These are phyloP conservation scores for Penicillium decumbens DNA, from an alignment of 2,329 filamentous ascomycete genomes.

Conservation along the genomic window DNA sequence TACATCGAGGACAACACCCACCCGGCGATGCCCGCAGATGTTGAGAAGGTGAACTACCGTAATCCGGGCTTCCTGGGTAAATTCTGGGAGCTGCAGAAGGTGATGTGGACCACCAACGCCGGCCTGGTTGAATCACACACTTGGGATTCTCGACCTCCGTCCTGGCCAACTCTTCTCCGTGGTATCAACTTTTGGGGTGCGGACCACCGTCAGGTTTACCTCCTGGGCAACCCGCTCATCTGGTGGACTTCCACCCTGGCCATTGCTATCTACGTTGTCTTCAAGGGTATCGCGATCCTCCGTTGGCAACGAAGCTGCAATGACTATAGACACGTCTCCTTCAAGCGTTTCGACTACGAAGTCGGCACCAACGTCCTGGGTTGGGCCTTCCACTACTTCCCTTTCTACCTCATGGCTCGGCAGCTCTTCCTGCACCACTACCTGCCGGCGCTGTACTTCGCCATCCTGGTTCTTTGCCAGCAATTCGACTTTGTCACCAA, in stretches of 20 bases:
- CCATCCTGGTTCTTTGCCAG: conserved; percentile 82
- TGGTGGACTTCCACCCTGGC: conserved; percentile 87
- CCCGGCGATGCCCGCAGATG: conserved; percentile 65
- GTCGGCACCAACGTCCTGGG: conserved; percentile 83
- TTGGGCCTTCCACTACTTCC: conserved; percentile 98
- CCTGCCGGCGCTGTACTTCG: conserved; percentile 94
- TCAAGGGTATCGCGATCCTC: conserved; percentile 83
- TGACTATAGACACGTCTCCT: conserved; percentile 75
- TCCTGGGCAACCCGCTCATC: conserved; percentile 88
- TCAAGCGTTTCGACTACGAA: conserved; percentile 98
- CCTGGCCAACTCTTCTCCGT: conserved; percentile 85
- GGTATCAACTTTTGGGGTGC: conserved; percentile 99
- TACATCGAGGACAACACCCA: conserved; percentile 91
- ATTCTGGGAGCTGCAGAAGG: conserved; percentile 93
- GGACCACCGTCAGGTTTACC: conserved; percentile 89
- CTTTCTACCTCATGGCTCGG: conserved; percentile 96
- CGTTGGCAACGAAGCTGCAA: conserved; percentile 91
- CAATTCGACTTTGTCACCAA: conserved; percentile 79
- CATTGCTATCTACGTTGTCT: conserved; percentile 68
- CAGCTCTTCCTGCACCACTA: conserved; percentile 99
- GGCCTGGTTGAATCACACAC: conserved; percentile 93
- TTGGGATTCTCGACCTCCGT: conserved; percentile 92
- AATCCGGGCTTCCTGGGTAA: conserved; percentile 95
- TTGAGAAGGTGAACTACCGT: conserved; percentile 94
- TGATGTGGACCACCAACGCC: conserved; percentile 99